Conservation (phyloP, 2,329 filamentous ascomycete genomes). For the Pezicula rhizophila region DNA sequence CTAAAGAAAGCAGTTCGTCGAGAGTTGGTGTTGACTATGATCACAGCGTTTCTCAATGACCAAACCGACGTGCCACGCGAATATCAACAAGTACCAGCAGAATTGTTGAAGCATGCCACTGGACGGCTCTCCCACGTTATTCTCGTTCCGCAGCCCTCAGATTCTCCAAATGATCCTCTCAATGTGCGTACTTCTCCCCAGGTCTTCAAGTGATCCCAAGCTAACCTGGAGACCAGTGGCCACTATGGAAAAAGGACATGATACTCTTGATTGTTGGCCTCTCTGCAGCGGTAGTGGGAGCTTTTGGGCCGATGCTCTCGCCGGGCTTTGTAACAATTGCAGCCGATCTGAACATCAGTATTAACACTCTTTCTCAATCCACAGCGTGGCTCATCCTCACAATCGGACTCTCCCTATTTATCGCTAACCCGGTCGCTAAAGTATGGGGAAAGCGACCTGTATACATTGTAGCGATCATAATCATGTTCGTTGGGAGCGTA, state of each 20-base stretch:
- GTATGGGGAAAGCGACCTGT: slow-evolving; percentile 44
- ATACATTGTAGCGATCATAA: slow-evolving; percentile 39
- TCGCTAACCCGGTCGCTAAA: slow-evolving; percentile 45
- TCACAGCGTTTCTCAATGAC: slow-evolving; percentile 38
- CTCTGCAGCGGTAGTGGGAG: slow-evolving; percentile 41
- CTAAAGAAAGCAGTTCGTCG: not conserved
- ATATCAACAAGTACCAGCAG: slow-evolving; percentile 35
- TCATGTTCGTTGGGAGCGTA: slow-evolving; percentile 41
- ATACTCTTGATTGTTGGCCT: slow-evolving; percentile 40
- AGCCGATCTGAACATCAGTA: slow-evolving; percentile 34
- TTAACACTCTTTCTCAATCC: slow-evolving; percentile 37
- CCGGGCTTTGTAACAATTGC: slow-evolving; percentile 43
- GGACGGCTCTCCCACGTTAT: slow-evolving; percentile 17
- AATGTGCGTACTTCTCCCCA: slow-evolving; percentile 30
- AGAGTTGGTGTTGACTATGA: not conserved
- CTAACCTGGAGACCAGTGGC: slow-evolving; percentile 25
- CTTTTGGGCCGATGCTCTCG: slow-evolving; percentile 45
- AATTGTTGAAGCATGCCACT: slow-evolving; percentile 24
- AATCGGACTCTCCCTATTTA: slow-evolving; percentile 41
- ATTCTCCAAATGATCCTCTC: slow-evolving; percentile 42
- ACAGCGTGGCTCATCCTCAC: slow-evolving; percentile 43
- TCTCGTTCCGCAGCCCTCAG: slow-evolving; percentile 37
- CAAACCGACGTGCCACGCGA: slow-evolving; percentile 40
- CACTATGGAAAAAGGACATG: slow-evolving; percentile 39
- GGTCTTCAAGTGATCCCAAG: not conserved